A percentile compares a stretch with the other conserved stretches of the same genome.
These are phyloP conservation scores for Closterium sp. DNA, from an alignment of 139 green algal genomes.

Conservation along the genomic window DNA sequence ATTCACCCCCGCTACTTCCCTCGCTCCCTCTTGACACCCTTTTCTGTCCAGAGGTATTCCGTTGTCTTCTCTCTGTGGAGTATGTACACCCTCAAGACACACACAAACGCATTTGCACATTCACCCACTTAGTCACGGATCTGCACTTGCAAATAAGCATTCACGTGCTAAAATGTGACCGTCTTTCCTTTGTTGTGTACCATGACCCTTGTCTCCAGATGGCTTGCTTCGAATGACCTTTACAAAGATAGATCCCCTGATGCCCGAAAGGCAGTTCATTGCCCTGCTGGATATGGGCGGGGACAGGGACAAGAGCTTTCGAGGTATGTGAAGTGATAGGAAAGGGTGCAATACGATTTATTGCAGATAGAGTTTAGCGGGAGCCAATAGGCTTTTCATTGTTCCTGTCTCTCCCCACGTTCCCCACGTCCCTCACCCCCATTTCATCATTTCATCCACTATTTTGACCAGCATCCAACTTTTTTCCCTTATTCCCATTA, in stretches of 20 bases:
- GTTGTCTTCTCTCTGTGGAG: no score
- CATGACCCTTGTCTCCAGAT: neutral
- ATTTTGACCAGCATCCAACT: neutral
- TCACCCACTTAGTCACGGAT: no score
- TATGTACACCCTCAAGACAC: no score
- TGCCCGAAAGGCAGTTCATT: neutral
- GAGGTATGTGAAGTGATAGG: neutral
- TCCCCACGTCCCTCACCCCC: neutral
- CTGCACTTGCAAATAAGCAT: no score
- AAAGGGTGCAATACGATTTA: neutral
- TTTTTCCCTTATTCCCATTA: neutral
- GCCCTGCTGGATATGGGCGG: neutral
- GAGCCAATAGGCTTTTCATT: neutral
- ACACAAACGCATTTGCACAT: no score
- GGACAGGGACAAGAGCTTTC: neutral
- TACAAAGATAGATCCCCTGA: neutral
- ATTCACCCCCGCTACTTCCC: no score
- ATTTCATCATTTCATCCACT: neutral
- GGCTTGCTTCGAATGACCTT: neutral
- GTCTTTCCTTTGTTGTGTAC: neutral
- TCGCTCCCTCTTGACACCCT: no score
- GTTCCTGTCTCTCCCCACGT: no score
- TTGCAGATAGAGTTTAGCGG: neutral
- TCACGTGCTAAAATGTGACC: neutral
- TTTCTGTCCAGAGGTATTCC: no score